Evolutionary conservation across 192 early-diverging fungal species (phyloP).

Genomic region (Allomyces arbusculus): DNA sequence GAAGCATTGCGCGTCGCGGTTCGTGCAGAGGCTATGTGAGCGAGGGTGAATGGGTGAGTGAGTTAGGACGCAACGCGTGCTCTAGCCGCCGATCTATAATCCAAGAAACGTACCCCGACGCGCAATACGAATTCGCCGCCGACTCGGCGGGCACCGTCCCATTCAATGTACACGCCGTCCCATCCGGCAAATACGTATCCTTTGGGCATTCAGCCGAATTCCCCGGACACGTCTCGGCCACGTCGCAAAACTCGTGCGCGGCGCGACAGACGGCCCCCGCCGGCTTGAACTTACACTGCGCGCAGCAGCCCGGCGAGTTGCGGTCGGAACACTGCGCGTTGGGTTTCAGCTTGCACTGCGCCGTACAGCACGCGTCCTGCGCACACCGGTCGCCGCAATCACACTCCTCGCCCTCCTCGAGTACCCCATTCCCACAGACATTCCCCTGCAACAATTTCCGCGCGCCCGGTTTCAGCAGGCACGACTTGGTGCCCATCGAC

Average conservation of each 20-base stretch:
- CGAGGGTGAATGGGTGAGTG: too few relatives aligned
- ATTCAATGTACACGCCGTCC: slow-evolving; percentile 26
- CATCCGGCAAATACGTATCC: slow-evolving; percentile 43
- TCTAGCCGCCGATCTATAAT: too few relatives aligned
- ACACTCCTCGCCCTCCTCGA: slow-evolving; percentile 74
- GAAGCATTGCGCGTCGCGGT: too few relatives aligned
- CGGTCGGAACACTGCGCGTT: slow-evolving; percentile 38
- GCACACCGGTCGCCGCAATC: slow-evolving; percentile 64
- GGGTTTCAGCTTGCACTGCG: slow-evolving; percentile 59
- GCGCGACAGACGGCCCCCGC: slow-evolving; percentile 46
- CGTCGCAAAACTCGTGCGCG: slow-evolving; percentile 56
- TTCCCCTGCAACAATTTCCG: slow-evolving; percentile 5
- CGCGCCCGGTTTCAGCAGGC: not conserved
- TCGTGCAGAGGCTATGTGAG: too few relatives aligned
- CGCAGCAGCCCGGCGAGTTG: slow-evolving; percentile 35
- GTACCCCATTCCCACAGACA: slow-evolving; percentile 90
- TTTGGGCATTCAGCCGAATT: slow-evolving; percentile 42
- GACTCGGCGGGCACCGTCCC: too few relatives aligned
- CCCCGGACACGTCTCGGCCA: slow-evolving; percentile 57
- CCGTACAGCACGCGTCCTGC: slow-evolving; percentile 67
- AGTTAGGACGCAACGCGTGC: too few relatives aligned
- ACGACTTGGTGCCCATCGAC: not conserved
- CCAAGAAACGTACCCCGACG: too few relatives aligned
- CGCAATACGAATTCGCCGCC: too few relatives aligned
- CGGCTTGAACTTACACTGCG: slow-evolving; percentile 36